Conservation (phyloP, 257 asterid species). For the Petrea volubilis region DNA sequence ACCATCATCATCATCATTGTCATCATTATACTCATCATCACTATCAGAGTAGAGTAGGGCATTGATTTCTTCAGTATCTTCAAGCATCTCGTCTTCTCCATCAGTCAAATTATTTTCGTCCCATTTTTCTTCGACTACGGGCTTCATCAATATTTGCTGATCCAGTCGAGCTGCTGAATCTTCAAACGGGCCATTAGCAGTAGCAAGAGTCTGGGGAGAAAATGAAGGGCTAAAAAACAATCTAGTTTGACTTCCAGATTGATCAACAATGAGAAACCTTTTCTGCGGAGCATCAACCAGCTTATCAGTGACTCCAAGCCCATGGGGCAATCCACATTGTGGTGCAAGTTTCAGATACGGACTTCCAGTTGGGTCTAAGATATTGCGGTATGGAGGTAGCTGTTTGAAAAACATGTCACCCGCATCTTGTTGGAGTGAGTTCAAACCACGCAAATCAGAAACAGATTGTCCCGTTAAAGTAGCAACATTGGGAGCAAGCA, state of each 20-base stretch:
- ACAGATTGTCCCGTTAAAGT: slow-evolving; percentile 21
- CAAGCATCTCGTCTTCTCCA: slow-evolving; percentile 47
- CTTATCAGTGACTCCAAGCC: slow-evolving; percentile 30
- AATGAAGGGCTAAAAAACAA: slow-evolving; percentile 38
- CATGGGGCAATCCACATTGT: slow-evolving; percentile 5
- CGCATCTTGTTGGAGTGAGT: slow-evolving; percentile 24
- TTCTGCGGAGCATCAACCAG: slow-evolving; percentile 35
- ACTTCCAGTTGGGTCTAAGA: slow-evolving; percentile 14
- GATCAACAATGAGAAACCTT: slow-evolving; percentile 55
- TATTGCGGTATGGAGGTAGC: slow-evolving; percentile 17
- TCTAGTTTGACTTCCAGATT: slow-evolving; percentile 54
- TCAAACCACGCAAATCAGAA: slow-evolving; percentile 23
- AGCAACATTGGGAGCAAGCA: slow-evolving; percentile 33
- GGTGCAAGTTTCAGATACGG: slow-evolving; percentile 22
- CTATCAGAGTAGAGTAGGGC: slow-evolving; percentile 66
- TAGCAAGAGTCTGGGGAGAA: slow-evolving; percentile 21
- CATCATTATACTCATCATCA: slow-evolving; percentile 30
- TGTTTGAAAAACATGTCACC: slow-evolving; percentile 21
- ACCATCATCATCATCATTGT: slow-evolving; percentile 19
- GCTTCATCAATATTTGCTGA: slow-evolving; percentile 25
- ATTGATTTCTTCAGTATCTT: slow-evolving; percentile 60
- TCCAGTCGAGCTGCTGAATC: slow-evolving; percentile 25
- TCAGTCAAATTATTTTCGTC: slow-evolving; percentile 32
- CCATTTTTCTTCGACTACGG: slow-evolving; percentile 33
- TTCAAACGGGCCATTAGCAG: slow-evolving; percentile 21